A percentile compares a stretch with the other conserved stretches of the same genome.
Evolutionary conservation across 2,329 filamentous ascomycete species (phyloP).

Genomic region (Ophiostoma australiae): DNA sequence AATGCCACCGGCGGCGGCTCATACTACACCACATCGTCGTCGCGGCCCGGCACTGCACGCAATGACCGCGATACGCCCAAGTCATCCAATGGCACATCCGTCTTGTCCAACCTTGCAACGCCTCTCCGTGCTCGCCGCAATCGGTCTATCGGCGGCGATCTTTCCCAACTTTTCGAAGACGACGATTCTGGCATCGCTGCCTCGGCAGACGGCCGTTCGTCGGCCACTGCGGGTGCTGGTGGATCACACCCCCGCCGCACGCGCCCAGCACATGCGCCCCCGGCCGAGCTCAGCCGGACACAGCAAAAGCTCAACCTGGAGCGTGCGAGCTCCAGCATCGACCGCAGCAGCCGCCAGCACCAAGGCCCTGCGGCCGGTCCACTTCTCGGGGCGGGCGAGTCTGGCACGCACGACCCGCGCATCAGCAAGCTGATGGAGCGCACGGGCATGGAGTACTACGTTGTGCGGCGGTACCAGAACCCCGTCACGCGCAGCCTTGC

Average conservation of each 20-base stretch:
- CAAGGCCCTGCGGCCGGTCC: slow-evolving; percentile 36
- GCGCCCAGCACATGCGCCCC: slow-evolving; percentile 29
- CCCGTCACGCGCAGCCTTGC: slow-evolving; percentile 60
- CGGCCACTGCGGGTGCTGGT: not conserved
- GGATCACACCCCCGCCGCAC: slow-evolving; percentile 23
- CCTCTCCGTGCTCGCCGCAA: slow-evolving; percentile 15
- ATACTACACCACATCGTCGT: slow-evolving; percentile 42
- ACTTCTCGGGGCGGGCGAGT: slow-evolving; percentile 50
- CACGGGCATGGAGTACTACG: slow-evolving; percentile 68
- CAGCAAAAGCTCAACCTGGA: slow-evolving; percentile 74
- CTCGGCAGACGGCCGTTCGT: not conserved
- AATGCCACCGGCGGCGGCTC: slow-evolving; percentile 49
- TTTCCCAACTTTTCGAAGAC: slow-evolving; percentile 17
- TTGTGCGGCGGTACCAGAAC: slow-evolving; percentile 67
- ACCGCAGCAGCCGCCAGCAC: slow-evolving; percentile 50
- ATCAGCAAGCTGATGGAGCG: slow-evolving; percentile 62
- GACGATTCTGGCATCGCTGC: slow-evolving; percentile 8
- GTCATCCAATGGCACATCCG: slow-evolving; percentile 30
- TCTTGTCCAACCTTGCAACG: not conserved
- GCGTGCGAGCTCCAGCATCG: slow-evolving; percentile 66
- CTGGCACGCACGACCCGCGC: slow-evolving; percentile 58
- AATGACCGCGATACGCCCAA: slow-evolving; percentile 29
- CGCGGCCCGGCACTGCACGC: slow-evolving; percentile 25
- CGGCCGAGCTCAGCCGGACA: slow-evolving; percentile 59
- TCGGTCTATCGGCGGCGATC: slow-evolving; percentile 12